phyloP scores from a whole-genome alignment of 495 filamentous ascomycete species.

The Pseudomonodictys pantanalensis region DNA sequence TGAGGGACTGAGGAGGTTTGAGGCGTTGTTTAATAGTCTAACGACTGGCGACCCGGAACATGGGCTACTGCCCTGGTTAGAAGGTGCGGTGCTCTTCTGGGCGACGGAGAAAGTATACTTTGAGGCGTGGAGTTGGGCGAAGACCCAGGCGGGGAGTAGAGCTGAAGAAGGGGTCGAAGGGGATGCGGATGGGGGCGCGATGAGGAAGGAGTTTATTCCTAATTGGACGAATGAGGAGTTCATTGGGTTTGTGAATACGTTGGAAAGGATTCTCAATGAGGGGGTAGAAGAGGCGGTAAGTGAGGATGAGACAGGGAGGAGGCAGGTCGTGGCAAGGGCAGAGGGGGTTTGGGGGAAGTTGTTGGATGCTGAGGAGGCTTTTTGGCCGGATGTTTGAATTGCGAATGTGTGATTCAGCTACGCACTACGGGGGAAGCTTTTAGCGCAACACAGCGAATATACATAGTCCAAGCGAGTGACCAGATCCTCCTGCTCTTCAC shows the following conservation, averaged over 20 bases:
- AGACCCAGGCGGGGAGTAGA: not conserved
- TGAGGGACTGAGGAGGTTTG: constrained; percentile 16
- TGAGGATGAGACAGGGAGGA: not conserved
- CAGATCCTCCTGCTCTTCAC: not conserved
- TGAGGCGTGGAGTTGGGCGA: constrained; percentile 23
- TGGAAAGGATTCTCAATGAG: constrained; percentile 14
- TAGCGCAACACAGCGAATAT: too few relatives aligned
- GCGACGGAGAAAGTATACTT: constrained; percentile 23
- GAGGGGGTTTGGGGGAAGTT: constrained; percentile 5
- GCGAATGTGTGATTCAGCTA: too few relatives aligned
- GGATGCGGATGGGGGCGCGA: constrained; percentile 17
- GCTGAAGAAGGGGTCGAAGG: not conserved
- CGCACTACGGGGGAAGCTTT: too few relatives aligned
- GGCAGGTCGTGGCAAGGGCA: not conserved
- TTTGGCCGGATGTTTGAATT: constrained; percentile 19
- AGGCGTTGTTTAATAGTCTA: constrained; percentile 6
- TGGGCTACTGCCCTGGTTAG: constrained; percentile 6
- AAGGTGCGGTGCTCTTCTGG: constrained; percentile 20
- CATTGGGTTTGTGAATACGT: constrained; percentile 9
- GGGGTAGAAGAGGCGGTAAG: constrained; percentile 1
- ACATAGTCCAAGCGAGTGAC: too few relatives aligned
- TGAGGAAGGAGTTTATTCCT: constrained; percentile 23
- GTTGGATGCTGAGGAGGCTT: constrained; percentile 14
- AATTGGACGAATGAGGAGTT: constrained; percentile 27
- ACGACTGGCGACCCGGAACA: not conserved